Evolutionary conservation across 352 stramenopile genomes (phyloP), one percentile per base, ranked within the genome.

Genomic region (Phytophthora macrochlamydospora): DNA sequence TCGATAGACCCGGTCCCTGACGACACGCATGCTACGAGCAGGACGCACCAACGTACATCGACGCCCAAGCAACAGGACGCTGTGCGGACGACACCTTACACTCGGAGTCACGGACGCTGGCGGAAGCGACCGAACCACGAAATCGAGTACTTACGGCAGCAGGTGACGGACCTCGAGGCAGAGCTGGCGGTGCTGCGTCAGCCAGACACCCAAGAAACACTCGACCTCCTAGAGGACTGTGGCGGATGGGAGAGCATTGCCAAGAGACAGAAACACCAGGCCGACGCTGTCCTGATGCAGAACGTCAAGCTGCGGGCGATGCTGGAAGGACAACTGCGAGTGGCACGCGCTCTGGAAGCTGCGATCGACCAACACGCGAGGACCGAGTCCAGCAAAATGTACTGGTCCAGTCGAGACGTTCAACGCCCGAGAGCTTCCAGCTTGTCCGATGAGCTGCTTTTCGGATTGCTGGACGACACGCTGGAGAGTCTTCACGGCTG

Each of bases 61-160:
- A 14, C 38, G 38, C 13, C 2, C 18, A 13, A 45, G 11, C 11
- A 45, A 14, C 3, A 3, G 38, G 14, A 35, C 33, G 40, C 28
- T 5, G 56, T 30, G n/a, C 61, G 61, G 5, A n/a, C 45, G 13
- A 68, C 61, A 8, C 61, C 53, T 8, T 68, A 68, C 37, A 59
- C 61, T 7, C 46, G 13, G 18, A 30, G 46, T 28, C 53, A 68
- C 12, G 53, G 61, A 31, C 53, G 53, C n/a, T 53, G 57, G 29
- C 60, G 67, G 3, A 74, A 74, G 40, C 51, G 56, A 12, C 67
- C 56, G 32, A 74, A 70, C 18, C 55, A 74, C 46, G 61, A 74
- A 51, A 55, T 74, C 14, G 67, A 74, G 44, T 74, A 74, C 40
- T 62, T 74, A 29, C 55, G 61, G 11, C 51, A 52, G 43, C 35